Evolutionary conservation across 2,329 filamentous ascomycete genomes (phyloP).

Genomic region (Daldinia sp.): DNA sequence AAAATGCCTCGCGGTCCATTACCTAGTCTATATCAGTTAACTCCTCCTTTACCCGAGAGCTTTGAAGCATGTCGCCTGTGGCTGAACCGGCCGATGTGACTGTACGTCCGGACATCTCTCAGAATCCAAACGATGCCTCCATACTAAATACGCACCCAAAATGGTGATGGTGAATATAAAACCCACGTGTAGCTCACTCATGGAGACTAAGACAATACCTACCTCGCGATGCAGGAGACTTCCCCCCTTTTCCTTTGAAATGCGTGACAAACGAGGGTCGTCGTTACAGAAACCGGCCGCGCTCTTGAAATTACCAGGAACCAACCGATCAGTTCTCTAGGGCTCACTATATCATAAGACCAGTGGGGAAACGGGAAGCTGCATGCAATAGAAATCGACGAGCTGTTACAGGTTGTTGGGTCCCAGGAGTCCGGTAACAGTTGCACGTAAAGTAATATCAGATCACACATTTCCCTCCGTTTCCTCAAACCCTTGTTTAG

Average conservation of each 20-base stretch:
- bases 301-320: constrained; percentile 31
- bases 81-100: constrained; percentile 20
- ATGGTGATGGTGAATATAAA: constrained; percentile 37
- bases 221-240: constrained; percentile 27
- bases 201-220: constrained; percentile 44
- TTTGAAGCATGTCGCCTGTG: constrained; percentile 16
- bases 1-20: constrained; percentile 20
- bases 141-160: constrained; percentile 2
- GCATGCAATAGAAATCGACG: constrained; percentile 35
- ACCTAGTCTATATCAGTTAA: constrained; percentile 9
- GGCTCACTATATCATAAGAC: constrained; percentile 40
- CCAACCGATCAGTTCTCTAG: constrained; percentile 22
- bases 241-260: not conserved
- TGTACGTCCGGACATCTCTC: constrained; percentile 24
- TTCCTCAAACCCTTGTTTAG: constrained; percentile 27
- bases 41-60: constrained; percentile 16
- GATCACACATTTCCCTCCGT: constrained; percentile 38
- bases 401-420: constrained; percentile 34
- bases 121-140: constrained; percentile 1
- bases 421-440: constrained; percentile 43
- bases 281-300: constrained; percentile 30
- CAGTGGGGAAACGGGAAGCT: constrained; percentile 35
- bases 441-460: constrained; percentile 40
- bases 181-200: constrained; percentile 43
- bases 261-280: constrained; percentile 20